These are phyloP conservation scores for Metschnikowia picachoensis DNA, from an alignment of 805 yeast species.

Conservation along the genomic window DNA sequence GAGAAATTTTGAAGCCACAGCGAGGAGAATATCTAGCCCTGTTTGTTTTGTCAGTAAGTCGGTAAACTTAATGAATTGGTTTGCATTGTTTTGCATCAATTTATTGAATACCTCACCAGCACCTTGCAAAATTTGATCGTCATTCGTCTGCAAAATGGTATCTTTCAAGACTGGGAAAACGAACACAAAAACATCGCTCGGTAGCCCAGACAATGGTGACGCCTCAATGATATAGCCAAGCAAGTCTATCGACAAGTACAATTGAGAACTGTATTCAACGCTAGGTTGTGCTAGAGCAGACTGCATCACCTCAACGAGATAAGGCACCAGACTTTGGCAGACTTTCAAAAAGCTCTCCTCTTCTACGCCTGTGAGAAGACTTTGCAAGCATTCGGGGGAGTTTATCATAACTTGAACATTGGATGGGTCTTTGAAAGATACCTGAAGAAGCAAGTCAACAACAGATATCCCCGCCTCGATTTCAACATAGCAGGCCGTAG, in stretches of 20 bases:
- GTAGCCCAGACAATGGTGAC: constrained; percentile 35
- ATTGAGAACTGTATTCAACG: constrained; percentile 56
- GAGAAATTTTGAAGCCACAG: constrained; percentile 63
- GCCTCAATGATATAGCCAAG: constrained; percentile 48
- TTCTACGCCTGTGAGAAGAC: constrained; percentile 48
- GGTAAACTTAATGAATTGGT: constrained; percentile 27
- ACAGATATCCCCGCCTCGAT: constrained; percentile 28
- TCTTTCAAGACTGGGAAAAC: constrained; percentile 42
- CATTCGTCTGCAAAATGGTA: constrained; percentile 47
- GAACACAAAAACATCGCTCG: constrained; percentile 37
- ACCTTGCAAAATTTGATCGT: constrained; percentile 72
- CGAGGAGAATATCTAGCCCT: constrained; percentile 57
- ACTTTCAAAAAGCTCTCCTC: constrained; percentile 42
- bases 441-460: constrained; percentile 53
- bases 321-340: constrained; percentile 53
- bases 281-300: constrained; percentile 20
- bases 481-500: constrained; percentile 20
- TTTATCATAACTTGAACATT: constrained; percentile 67
- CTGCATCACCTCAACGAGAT: constrained; percentile 36
- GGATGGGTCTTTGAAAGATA: constrained; percentile 70
- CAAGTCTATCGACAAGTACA: constrained; percentile 55
- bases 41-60: constrained; percentile 33
- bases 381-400: constrained; percentile 64
- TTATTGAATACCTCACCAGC: constrained; percentile 72
- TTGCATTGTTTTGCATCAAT: constrained; percentile 44